Evolutionary conservation across 192 early-diverging fungal species (phyloP), one percentile per base, ranked within the genome.

Genomic region (Dimargaris xerosporica): DNA sequence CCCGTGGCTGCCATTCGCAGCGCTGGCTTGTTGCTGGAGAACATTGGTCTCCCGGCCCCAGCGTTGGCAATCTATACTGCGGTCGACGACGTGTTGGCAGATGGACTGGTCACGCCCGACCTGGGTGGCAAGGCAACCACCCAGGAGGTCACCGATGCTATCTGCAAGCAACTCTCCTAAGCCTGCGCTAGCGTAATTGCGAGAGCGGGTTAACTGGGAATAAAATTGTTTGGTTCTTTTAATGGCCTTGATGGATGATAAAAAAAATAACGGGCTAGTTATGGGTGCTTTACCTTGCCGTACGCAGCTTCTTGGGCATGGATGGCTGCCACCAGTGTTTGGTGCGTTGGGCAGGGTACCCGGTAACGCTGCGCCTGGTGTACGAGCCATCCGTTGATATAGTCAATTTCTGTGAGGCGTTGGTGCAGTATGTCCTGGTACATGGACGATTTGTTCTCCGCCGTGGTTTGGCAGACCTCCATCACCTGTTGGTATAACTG

Each of bases 1-100:
- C 95, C 95, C 19, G 76, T 98, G 53, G 95, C 95, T 2, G 85
- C 92, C 13, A 93, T 98, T 71, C 89, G 95, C 62, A 91, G 89
- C 61, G 93, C 91, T 28, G 92, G 85, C 55, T 77, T 98, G 74
- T 79, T 98, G 55, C 77, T 98, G 63, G 91, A 91, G 72, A 82
- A 93, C 67, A 75, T 93, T 39, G 89, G 90, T 31, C 77, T 83
- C 62, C 71, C 74, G 2, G 69, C 70, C 9, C 84, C 89, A n/a
- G 89, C 94, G 46, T 63, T 78, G 16, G 72, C 76, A 54, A 89
- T 96, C 56, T 86, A 94, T 64, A 78, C 81, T 58, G 90, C 91
- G 13, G 94, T 94, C 28, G 91, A 96, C 73, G 72, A 67, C 56
- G 88, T 90, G 43, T 65, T 93, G n/a, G 73, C 66, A 17, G 77